Percentiles rank a stretch among this genome's conserved stretches.
Conservation (phyloP, 176 grass and related monocot genomes). For the Bonia amplexicaulis region DNA sequence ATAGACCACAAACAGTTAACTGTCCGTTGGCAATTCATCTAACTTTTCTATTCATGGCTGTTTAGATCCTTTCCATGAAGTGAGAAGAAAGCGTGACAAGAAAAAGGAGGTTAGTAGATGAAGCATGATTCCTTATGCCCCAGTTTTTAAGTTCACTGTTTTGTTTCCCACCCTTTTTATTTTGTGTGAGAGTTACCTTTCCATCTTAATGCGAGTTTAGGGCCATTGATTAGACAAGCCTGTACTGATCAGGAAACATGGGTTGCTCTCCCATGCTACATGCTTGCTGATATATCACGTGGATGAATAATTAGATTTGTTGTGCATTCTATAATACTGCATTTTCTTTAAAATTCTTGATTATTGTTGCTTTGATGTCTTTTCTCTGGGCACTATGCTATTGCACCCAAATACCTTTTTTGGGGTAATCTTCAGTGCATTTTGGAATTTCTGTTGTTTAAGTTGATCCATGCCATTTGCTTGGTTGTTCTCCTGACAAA, state of each 20-base stretch:
- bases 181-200: neutral
- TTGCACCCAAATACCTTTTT: neutral
- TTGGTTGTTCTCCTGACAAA: slow-evolving; percentile 4
- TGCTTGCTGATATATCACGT: neutral
- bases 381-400: neutral
- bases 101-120: slow-evolving; percentile 65
- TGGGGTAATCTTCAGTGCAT: neutral
- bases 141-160: slow-evolving; percentile 8
- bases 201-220: neutral
- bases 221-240: neutral
- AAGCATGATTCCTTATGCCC: neutral
- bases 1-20: neutral
- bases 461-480: neutral
- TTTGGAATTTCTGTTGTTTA: neutral
- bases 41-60: slow-evolving; percentile 15
- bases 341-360: neutral
- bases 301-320: neutral
- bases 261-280: neutral
- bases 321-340: neutral
- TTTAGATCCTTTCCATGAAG: slow-evolving; percentile 78
- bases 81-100: slow-evolving; percentile 68
- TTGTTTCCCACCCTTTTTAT: neutral
- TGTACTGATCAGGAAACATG: neutral
- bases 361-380: neutral
- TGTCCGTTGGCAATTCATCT: slow-evolving; percentile 1